phyloP scores from a whole-genome alignment of 257 asterid genomes.

The Solanum chaucha region DNA sequence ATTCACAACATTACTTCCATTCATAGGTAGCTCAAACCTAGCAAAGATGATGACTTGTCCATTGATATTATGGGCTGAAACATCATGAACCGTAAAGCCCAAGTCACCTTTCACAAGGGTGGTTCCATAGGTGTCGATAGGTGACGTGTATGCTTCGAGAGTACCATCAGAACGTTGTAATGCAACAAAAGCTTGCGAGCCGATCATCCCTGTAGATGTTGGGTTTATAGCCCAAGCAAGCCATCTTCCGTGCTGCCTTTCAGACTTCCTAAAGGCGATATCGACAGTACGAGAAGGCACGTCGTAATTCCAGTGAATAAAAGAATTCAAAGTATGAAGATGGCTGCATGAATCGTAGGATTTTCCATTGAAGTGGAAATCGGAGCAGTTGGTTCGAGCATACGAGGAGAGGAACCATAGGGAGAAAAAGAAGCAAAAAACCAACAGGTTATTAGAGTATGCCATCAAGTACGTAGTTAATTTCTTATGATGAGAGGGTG shows the following conservation, averaged over 20 bases:
- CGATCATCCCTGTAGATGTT: not conserved
- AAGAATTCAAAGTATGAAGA: not conserved
- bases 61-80: not conserved
- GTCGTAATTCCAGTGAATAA: not conserved
- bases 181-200: not conserved
- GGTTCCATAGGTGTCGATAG: not conserved
- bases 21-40: not conserved
- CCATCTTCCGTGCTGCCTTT: not conserved
- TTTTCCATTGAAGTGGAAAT: not conserved
- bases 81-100: not conserved
- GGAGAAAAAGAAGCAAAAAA: not conserved
- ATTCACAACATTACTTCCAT: not conserved
- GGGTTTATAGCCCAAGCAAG: slow-evolving; percentile 4
- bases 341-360: not conserved
- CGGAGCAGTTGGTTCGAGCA: not conserved
- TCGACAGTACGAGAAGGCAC: not conserved
- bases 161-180: not conserved
- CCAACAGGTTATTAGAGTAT: not conserved
- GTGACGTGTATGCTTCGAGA: not conserved
- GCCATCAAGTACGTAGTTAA: not conserved
- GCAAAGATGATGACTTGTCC: not conserved
- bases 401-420: not conserved
- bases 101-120: not conserved
- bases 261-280: not conserved
- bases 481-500: not conserved